phyloP scores from a whole-genome alignment of 371 early-diverging fungal genomes.

The Mycotypha africana region DNA sequence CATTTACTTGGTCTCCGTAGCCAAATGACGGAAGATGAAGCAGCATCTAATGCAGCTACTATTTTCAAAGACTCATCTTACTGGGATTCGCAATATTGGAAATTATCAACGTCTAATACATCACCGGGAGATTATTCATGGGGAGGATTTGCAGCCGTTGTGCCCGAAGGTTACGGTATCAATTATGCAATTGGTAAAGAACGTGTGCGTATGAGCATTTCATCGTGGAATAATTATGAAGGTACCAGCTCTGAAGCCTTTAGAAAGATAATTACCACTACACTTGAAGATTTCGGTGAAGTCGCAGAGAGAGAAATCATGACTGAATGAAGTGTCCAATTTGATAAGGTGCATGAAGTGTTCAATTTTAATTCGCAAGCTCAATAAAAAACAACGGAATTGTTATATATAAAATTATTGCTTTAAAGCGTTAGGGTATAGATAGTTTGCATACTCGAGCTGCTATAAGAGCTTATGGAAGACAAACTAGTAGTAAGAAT shows the following conservation, averaged over 20 bases:
- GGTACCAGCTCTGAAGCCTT: conserved; percentile 50
- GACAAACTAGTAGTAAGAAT: too few species aligned
- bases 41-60: conserved; percentile 43
- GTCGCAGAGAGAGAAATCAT: conserved; percentile 32
- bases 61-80: conserved; percentile 75
- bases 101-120: conserved; percentile 78
- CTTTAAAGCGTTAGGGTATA: too few species aligned
- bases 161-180: conserved; percentile 83
- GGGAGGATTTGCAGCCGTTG: conserved; percentile 76
- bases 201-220: conserved; percentile 74
- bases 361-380: too few species aligned
- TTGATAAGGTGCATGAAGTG: too few species aligned
- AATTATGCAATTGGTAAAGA: conserved; percentile 87
- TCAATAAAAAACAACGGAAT: too few species aligned
- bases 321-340: conserved; percentile 17
- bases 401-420: too few species aligned
- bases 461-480: too few species aligned
- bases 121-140: conserved; percentile 73
- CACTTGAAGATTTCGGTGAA: conserved; percentile 57
- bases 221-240: conserved; percentile 47
- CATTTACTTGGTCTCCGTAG: conserved; percentile 80
- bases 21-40: conserved; percentile 75
- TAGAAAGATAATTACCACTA: conserved; percentile 47
- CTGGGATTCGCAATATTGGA: conserved; percentile 59
- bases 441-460: too few species aligned